These are phyloP conservation scores for Populus simonii DNA, from an alignment of 345 rosid genomes.

Conservation along the genomic window DNA sequence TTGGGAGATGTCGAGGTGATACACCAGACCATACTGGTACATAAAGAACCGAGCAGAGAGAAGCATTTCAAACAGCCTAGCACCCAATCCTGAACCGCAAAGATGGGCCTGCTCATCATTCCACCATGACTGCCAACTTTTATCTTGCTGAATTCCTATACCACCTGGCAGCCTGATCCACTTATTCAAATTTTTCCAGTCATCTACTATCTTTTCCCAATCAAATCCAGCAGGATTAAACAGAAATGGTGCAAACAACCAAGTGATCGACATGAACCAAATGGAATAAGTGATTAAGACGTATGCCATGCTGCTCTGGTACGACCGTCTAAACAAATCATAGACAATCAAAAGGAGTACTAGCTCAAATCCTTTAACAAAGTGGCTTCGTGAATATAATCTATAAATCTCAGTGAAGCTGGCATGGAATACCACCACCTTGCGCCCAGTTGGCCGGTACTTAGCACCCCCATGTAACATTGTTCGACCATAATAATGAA, in stretches of 20 bases:
- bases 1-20: constrained; percentile 93
- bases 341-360: constrained; percentile 71
- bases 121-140: constrained; percentile 99
- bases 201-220: constrained; percentile 91
- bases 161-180: constrained; percentile 97
- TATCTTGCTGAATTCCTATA: constrained; percentile 86
- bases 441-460: constrained; percentile 93
- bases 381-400: constrained; percentile 90
- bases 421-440: constrained; percentile 89
- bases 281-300: constrained; percentile 77
- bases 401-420: constrained; percentile 88
- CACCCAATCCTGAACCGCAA: constrained; percentile 64
- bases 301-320: constrained; percentile 82
- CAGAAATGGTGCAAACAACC: constrained; percentile 92
- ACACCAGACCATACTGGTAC: constrained; percentile 95
- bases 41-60: constrained; percentile 81
- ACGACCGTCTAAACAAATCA: constrained; percentile 77
- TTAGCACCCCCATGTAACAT: constrained; percentile 87
- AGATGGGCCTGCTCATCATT: constrained; percentile 84
- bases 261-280: constrained; percentile 94
- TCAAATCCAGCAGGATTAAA: constrained; percentile 87
- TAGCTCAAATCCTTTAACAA: constrained; percentile 88
- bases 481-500: constrained; percentile 87
- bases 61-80: constrained; percentile 68
- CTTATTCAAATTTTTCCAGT: constrained; percentile 97